phyloP scores from a whole-genome alignment of 441 rosid genomes.

The Erodium trifolium region DNA sequence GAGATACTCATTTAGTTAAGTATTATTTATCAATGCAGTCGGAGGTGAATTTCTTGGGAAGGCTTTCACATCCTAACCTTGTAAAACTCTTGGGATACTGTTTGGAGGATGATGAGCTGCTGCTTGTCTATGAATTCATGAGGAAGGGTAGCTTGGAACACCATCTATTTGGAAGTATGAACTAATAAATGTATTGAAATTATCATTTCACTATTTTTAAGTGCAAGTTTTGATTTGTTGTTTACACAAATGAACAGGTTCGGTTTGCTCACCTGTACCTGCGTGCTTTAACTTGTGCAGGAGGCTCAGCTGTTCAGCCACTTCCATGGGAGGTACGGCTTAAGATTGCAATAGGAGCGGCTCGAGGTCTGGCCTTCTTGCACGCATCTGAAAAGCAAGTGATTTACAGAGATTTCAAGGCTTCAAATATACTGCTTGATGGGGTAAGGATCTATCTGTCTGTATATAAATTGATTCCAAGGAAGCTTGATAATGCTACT shows the following conservation, averaged over 20 bases:
- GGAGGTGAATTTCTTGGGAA: slow-evolving; percentile 46
- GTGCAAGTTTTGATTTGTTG: not conserved
- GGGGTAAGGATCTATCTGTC: slow-evolving; percentile 26
- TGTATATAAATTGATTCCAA: not conserved
- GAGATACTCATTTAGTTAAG: not conserved
- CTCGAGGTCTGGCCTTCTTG: slow-evolving; percentile 46
- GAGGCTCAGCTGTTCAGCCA: slow-evolving; percentile 30
- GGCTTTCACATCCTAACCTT: slow-evolving; percentile 47
- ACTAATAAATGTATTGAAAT: not conserved
- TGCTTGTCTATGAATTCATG: slow-evolving; percentile 52
- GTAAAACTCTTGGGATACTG: slow-evolving; percentile 47
- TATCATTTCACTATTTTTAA: not conserved
- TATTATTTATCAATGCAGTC: slow-evolving; percentile 31
- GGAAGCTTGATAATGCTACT: not conserved
- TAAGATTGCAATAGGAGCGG: slow-evolving; percentile 45
- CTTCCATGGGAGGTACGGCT: slow-evolving; percentile 49
- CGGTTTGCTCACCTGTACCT: not conserved
- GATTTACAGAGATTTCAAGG: slow-evolving; percentile 53
- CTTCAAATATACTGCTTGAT: slow-evolving; percentile 53
- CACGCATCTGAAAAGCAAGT: slow-evolving; percentile 42
- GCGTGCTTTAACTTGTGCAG: not conserved
- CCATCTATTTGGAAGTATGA: slow-evolving; percentile 47
- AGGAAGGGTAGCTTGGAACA: slow-evolving; percentile 44
- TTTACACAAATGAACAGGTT: not conserved
- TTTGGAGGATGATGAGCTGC: slow-evolving; percentile 47